Evolutionary conservation across 352 stramenopile genomes (phyloP), one percentile per base, ranked within the genome.

Genomic region (Salisapilia sapeloensis): DNA sequence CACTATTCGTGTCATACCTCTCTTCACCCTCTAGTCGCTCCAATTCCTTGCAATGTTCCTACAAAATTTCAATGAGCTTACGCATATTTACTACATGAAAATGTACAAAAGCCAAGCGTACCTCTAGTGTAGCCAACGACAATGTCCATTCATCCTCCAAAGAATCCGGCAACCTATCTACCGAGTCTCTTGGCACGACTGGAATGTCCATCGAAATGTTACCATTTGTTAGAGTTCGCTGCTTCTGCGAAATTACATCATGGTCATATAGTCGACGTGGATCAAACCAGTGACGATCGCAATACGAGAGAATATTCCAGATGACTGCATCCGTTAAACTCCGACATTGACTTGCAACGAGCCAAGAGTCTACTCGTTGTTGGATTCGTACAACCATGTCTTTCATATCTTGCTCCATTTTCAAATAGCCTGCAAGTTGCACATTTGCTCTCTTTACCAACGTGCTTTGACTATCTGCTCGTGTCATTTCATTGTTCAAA

Each of bases 221-320:
- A 12, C 24, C 10, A 18, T 17, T 27, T 26, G 17, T 34, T 47
- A 11, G 11, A 11, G 20, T 29, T 31, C 2, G 12, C 12, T 44
- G 18, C 26, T 6, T 46, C 24, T 14, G 21, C 42, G 18, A 46
- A 35, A 29, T 24, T 36, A 14, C 20, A 5, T 20, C 20, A 10
- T 35, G 16, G 9, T 6, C 18, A 16, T 24, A 23, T 22, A 13
- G 6, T 21, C 16, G 8, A 16, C 20, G 21, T 4, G 21, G 22
- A 2, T 60, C 56, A 40, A 83, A 83, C 66, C 66, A 83, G 35
- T 78, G 60, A 9, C 66, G 53, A 6, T 30, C 23, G 28, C 60
- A 83, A 23, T 56, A 79, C 2, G 56, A 51, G 11, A 83, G 31
- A 18, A 83, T 74, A 6, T 28, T 48, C 1, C 46, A 30, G 12